A percentile compares a stretch with the other conserved stretches of the same genome.
Evolutionary conservation across 495 filamentous ascomycete species (phyloP).

Genomic region (Geoglossum glabrum): DNA sequence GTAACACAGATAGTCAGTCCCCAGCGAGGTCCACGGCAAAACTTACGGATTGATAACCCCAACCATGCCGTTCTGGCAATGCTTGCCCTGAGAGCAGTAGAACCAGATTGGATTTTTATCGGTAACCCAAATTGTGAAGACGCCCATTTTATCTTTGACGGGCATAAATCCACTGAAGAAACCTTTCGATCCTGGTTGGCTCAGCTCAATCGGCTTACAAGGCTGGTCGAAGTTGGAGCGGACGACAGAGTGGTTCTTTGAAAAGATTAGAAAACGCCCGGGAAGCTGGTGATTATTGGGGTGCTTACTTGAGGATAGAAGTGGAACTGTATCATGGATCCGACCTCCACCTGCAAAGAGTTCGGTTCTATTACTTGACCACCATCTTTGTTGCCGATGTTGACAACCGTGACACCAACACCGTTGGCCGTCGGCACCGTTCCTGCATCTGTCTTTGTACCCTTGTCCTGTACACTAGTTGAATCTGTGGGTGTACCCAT

Average conservation of each 20-base stretch:
- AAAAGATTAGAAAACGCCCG: neutral
- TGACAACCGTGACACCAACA: slow-evolving; percentile 12
- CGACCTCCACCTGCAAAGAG: slow-evolving; percentile 20
- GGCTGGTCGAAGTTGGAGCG: slow-evolving; percentile 24
- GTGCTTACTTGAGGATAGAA: slow-evolving; percentile 25
- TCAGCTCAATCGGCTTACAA: slow-evolving; percentile 11
- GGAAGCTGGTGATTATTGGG: neutral
- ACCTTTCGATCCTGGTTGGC: slow-evolving; percentile 5
- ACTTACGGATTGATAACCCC: slow-evolving; percentile 18
- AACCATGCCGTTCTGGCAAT: slow-evolving; percentile 22
- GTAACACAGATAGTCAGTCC: neutral
- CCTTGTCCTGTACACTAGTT: too few species aligned
- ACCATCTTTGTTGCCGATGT: slow-evolving; percentile 8
- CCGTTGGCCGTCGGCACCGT: too few species aligned
- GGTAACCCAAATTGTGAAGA: slow-evolving; percentile 16
- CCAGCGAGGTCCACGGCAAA: neutral
- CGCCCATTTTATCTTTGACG: slow-evolving; percentile 1
- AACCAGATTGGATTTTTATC: slow-evolving; percentile 22
- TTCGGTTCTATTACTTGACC: slow-evolving; percentile 18
- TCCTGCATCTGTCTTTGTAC: too few species aligned
- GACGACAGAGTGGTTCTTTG: slow-evolving; percentile 27
- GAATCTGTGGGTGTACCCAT: neutral
- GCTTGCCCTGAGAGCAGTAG: slow-evolving; percentile 21
- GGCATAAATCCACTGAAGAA: slow-evolving; percentile 21
- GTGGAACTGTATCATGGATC: slow-evolving; percentile 32